A percentile compares a stretch with the other conserved stretches of the same genome.
Conservation (phyloP, 768 basidiomycete genomes). For the Rubroboletus satanas region DNA sequence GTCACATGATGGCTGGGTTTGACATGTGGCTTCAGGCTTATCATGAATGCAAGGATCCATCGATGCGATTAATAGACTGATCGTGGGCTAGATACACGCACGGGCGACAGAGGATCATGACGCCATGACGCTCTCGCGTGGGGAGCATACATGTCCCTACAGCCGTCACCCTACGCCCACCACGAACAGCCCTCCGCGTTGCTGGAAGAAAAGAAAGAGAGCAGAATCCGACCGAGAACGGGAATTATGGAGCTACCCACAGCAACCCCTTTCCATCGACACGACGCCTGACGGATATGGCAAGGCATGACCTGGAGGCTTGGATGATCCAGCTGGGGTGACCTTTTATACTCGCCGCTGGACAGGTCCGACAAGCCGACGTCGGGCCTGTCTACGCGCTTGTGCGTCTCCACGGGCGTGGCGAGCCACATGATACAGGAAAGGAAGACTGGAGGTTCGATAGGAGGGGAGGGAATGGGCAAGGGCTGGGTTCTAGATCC, state of each 20-base stretch:
- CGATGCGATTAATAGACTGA: constrained; percentile 18
- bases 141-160: too few relatives aligned
- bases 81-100: constrained; percentile 5
- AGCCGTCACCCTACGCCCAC: constrained; percentile 20
- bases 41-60: constrained; percentile 11
- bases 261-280: constrained; percentile 21
- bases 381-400: background rate
- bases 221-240: constrained; percentile 11
- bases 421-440: constrained; percentile 8
- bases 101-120: constrained; percentile 5
- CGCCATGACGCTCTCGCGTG: constrained; percentile 8
- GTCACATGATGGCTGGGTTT: background rate
- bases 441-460: background rate
- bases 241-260: constrained; percentile 17
- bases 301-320: background rate
- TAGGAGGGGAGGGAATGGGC: background rate
- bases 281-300: constrained; percentile 14
- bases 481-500: background rate
- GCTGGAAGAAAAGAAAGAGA: background rate
- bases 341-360: background rate
- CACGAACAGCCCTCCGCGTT: background rate
- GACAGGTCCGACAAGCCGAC: constrained; percentile 10
- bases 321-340: background rate
- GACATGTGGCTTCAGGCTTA: background rate
- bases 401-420: constrained; percentile 3